phyloP scores from a whole-genome alignment of 1,139 yeast species.

The Diutina mesorugosa region DNA sequence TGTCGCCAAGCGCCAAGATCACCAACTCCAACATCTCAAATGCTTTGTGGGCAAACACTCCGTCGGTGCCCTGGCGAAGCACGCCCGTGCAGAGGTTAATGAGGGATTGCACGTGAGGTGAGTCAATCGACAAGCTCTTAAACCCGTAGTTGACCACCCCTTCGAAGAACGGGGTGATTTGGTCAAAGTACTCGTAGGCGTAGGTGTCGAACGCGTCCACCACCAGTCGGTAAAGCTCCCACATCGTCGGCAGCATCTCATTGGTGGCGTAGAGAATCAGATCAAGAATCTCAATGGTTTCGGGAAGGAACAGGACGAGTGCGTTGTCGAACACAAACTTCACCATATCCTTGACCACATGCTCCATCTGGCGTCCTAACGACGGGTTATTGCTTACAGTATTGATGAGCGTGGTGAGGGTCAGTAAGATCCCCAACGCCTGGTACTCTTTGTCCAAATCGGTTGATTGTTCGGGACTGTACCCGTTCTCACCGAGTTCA shows the following conservation, averaged over 20 bases:
- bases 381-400: conserved; percentile 38
- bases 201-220: conserved; percentile 38
- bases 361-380: conserved; percentile 28
- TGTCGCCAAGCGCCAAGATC: conserved; percentile 22
- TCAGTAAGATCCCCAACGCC: conserved; percentile 36
- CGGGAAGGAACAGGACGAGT: conserved; percentile 32
- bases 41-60: conserved; percentile 27
- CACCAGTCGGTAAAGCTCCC: conserved; percentile 31
- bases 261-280: conserved; percentile 29
- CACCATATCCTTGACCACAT: conserved; percentile 26
- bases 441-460: conserved; percentile 39
- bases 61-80: conserved; percentile 24
- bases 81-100: conserved; percentile 24
- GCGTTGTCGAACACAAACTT: conserved; percentile 36
- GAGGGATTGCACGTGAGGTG: conserved; percentile 26
- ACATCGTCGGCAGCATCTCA: conserved; percentile 29
- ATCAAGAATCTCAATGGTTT: conserved; percentile 37
- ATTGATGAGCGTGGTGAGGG: conserved; percentile 38
- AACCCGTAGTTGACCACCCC: conserved; percentile 36
- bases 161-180: conserved; percentile 37
- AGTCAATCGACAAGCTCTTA: conserved; percentile 19
- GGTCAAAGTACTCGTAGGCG: conserved; percentile 39
- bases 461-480: conserved; percentile 8
- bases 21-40: conserved; percentile 30
- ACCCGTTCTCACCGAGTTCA: conserved; percentile 25